A percentile compares a stretch with the other conserved stretches of the same genome.
Evolutionary conservation across 176 grass and related monocot species (phyloP).

Genomic region (Eleusine indica): DNA sequence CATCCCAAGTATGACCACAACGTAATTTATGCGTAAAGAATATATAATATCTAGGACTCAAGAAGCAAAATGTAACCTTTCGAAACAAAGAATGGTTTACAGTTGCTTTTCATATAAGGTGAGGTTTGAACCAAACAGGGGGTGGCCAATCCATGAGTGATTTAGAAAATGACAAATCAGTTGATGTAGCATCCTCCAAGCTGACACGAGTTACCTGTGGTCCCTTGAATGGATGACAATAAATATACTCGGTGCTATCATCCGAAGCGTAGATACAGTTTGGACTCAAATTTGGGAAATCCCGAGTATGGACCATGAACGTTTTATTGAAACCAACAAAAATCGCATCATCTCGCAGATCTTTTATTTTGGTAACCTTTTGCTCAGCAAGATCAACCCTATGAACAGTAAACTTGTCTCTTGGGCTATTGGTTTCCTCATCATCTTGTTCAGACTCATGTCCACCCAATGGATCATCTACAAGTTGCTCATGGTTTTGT

Average conservation of each 20-base stretch:
- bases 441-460: background rate
- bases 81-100: background rate
- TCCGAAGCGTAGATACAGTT: no score
- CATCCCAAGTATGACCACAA: no score
- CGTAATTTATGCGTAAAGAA: no score
- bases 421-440: background rate
- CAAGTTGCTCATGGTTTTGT: background rate
- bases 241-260: no score
- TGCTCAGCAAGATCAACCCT: background rate
- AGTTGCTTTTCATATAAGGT: background rate
- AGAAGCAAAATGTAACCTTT: no score
- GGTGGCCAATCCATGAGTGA: background rate
- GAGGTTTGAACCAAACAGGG: slow-evolving; percentile 3
- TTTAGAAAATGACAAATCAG: background rate
- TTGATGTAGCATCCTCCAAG: background rate
- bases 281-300: no score
- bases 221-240: no score
- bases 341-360: no score
- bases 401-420: background rate
- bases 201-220: background rate
- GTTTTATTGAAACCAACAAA: no score
- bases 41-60: no score
- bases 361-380: background rate
- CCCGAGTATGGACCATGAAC: no score
- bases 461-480: no score